A percentile compares a stretch with the other conserved stretches of the same genome.
phyloP scores from a whole-genome alignment of 176 grass and related monocot species.

The Puccinellia tenuiflora region DNA sequence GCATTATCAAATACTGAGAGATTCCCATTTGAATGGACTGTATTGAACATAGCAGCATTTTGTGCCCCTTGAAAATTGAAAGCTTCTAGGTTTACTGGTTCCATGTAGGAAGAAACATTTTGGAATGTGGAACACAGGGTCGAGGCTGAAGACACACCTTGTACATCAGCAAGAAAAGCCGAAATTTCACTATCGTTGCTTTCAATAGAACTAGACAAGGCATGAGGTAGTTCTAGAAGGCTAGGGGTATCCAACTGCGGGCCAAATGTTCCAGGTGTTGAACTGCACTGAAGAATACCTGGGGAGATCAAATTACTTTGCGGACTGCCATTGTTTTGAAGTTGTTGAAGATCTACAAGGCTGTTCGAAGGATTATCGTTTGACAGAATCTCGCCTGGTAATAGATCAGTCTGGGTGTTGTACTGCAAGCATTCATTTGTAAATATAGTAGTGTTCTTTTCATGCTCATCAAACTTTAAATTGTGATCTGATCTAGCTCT shows the following conservation, averaged over 20 bases:
- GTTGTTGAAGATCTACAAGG: slow-evolving; percentile 31
- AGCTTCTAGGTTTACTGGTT: slow-evolving; percentile 39
- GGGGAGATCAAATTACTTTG: slow-evolving; percentile 18
- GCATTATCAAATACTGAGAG: slow-evolving; percentile 28
- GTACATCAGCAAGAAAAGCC: slow-evolving; percentile 44
- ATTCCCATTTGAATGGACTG: slow-evolving; percentile 21
- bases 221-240: slow-evolving; percentile 31
- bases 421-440: slow-evolving; percentile 25
- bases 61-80: slow-evolving; percentile 34
- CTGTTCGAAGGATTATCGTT: slow-evolving; percentile 8
- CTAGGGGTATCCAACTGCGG: slow-evolving; percentile 28
- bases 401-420: slow-evolving; percentile 10
- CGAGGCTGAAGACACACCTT: slow-evolving; percentile 41
- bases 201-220: slow-evolving; percentile 54
- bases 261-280: slow-evolving; percentile 29
- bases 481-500: slow-evolving; percentile 22
- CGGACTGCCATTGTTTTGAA: slow-evolving; percentile 23
- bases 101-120: slow-evolving; percentile 41
- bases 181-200: slow-evolving; percentile 50
- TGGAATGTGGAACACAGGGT: slow-evolving; percentile 40
- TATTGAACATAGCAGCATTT: slow-evolving; percentile 29
- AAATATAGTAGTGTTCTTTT: slow-evolving; percentile 20
- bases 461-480: slow-evolving; percentile 26
- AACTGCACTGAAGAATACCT: slow-evolving; percentile 23
- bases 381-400: slow-evolving; percentile 17